These are phyloP conservation scores for Chlorophyllum brunneum DNA, from an alignment of 768 basidiomycete species.

Conservation along the genomic window DNA sequence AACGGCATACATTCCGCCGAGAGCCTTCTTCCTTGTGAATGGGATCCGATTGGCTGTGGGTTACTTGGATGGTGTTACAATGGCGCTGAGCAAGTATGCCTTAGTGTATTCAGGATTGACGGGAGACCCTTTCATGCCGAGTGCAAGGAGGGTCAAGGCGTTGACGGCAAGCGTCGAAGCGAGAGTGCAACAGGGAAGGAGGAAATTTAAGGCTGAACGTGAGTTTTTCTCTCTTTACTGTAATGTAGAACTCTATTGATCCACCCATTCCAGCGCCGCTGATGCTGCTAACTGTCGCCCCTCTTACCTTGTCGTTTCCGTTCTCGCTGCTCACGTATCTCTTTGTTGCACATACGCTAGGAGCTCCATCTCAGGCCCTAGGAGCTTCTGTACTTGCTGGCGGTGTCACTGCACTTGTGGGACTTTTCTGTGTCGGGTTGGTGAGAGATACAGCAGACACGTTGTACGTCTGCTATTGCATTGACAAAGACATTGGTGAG, in stretches of 20 bases:
- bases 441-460: slow-evolving; percentile 63
- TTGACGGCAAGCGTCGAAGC: slow-evolving; percentile 33
- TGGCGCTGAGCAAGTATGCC: slow-evolving; percentile 54
- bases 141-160: slow-evolving; percentile 46
- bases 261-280: slow-evolving; percentile 42
- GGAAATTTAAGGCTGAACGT: slow-evolving; percentile 59
- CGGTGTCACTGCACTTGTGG: slow-evolving; percentile 75
- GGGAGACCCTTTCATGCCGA: slow-evolving; percentile 63
- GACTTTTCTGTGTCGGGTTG: slow-evolving; percentile 78
- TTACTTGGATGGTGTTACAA: slow-evolving; percentile 52
- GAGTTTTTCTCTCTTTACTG: slow-evolving; percentile 20
- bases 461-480: slow-evolving; percentile 45
- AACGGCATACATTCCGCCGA: slow-evolving; percentile 49
- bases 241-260: background rate
- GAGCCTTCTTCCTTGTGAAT: slow-evolving; percentile 40
- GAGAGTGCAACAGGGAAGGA: slow-evolving; percentile 16
- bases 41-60: slow-evolving; percentile 46
- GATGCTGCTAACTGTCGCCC: slow-evolving; percentile 71
- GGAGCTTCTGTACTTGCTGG: slow-evolving; percentile 75
- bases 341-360: slow-evolving; percentile 80
- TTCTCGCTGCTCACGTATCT: slow-evolving; percentile 82
- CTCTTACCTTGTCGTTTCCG: slow-evolving; percentile 76
- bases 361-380: slow-evolving; percentile 67
- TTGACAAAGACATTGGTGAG: slow-evolving; percentile 41
- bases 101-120: slow-evolving; percentile 74